These are phyloP conservation scores for Phytophthora megakarya DNA, from an alignment of 352 stramenopile genomes.

Conservation along the genomic window DNA sequence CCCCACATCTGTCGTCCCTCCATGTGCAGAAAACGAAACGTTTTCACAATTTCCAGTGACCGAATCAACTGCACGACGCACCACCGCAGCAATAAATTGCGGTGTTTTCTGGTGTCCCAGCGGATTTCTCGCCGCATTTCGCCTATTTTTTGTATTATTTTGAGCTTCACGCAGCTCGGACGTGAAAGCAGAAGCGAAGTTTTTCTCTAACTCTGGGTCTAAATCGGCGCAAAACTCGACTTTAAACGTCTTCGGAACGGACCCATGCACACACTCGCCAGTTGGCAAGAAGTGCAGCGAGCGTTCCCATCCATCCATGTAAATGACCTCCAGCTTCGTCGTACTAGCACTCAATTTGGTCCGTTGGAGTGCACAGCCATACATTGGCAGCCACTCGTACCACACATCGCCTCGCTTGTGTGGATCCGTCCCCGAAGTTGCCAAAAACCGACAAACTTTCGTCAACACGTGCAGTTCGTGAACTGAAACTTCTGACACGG, in stretches of 20 bases:
- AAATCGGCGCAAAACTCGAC: background rate
- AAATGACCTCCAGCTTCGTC: conserved; percentile 44
- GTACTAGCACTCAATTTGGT: conserved; percentile 25
- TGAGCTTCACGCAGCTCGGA: conserved; percentile 26
- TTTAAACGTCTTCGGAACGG: conserved; percentile 34
- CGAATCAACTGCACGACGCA: conserved; percentile 24
- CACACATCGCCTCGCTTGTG: conserved; percentile 35
- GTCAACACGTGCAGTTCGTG: conserved; percentile 34
- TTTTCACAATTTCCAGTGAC: conserved; percentile 1
- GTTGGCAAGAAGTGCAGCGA: conserved; percentile 38
- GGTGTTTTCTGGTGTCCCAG: conserved; percentile 58
- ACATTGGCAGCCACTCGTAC: conserved; percentile 56
- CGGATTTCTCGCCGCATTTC: conserved; percentile 36
- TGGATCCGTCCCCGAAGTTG: background rate
- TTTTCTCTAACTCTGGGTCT: too few species aligned
- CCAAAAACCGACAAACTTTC: conserved; percentile 16
- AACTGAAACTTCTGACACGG: too few species aligned
- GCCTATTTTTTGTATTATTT: conserved; percentile 20
- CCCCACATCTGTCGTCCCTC: conserved; percentile 61
- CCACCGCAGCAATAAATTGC: conserved; percentile 48
- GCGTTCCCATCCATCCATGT: conserved; percentile 47
- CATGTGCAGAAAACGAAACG: background rate
- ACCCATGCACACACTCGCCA: conserved; percentile 42
- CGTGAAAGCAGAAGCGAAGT: too few species aligned
- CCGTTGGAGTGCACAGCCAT: conserved; percentile 48